These are phyloP conservation scores for Neurospora africana DNA, from an alignment of 495 filamentous ascomycete species.

Conservation along the genomic window DNA sequence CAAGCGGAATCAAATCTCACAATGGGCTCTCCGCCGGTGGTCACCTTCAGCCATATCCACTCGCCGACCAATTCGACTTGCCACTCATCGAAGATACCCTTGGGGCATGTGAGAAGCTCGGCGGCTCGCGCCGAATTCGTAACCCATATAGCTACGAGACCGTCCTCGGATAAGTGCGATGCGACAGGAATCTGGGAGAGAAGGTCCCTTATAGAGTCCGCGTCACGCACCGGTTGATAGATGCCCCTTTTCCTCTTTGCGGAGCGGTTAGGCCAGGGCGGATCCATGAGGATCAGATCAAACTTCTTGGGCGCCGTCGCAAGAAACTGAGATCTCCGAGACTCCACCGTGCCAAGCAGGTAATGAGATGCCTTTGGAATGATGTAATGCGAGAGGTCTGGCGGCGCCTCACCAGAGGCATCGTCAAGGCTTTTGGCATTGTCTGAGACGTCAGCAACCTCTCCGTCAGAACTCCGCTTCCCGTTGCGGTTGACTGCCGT, in stretches of 20 bases:
- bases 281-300: slow-evolving; percentile 76
- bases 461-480: slow-evolving; percentile 13
- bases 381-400: slow-evolving; percentile 1
- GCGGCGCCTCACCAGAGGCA: neutral
- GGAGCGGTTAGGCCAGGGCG: slow-evolving; percentile 90
- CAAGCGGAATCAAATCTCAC: slow-evolving; percentile 55
- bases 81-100: slow-evolving; percentile 48
- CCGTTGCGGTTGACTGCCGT: neutral
- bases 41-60: slow-evolving; percentile 90
- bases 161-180: slow-evolving; percentile 41
- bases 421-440: slow-evolving; percentile 34
- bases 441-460: slow-evolving; percentile 35
- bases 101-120: slow-evolving; percentile 41
- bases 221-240: slow-evolving; percentile 47
- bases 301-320: slow-evolving; percentile 37
- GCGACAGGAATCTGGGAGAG: slow-evolving; percentile 44
- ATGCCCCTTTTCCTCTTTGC: slow-evolving; percentile 52
- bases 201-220: slow-evolving; percentile 29
- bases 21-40: slow-evolving; percentile 57
- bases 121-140: slow-evolving; percentile 63
- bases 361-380: slow-evolving; percentile 25
- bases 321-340: slow-evolving; percentile 21
- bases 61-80: slow-evolving; percentile 61
- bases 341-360: slow-evolving; percentile 32
- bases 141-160: slow-evolving; percentile 71